These are phyloP conservation scores for Aspergillus sp. DNA, from an alignment of 2,329 filamentous ascomycete genomes.

Conservation along the genomic window DNA sequence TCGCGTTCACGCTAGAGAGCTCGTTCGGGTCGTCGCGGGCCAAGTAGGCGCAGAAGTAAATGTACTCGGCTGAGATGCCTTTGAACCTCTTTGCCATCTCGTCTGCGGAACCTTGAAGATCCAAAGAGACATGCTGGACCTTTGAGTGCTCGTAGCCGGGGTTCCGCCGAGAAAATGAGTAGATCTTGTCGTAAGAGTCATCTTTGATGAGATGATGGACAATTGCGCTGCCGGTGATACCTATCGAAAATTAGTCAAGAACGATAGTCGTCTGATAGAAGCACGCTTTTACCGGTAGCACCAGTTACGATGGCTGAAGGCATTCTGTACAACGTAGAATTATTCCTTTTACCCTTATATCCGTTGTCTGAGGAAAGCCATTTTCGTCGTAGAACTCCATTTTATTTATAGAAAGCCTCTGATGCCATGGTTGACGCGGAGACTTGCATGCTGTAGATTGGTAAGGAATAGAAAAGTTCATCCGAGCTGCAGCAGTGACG, in stretches of 20 bases:
- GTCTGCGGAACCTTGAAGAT: slow-evolving; percentile 35
- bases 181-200: slow-evolving; percentile 37
- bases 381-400: no score
- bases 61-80: slow-evolving; percentile 38
- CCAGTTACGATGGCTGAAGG: slow-evolving; percentile 31
- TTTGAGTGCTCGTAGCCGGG: slow-evolving; percentile 37
- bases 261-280: no score
- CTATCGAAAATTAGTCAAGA: slow-evolving; percentile 15
- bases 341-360: no score
- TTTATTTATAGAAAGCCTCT: no score
- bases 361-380: no score
- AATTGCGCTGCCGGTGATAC: slow-evolving; percentile 43
- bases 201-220: slow-evolving; percentile 39
- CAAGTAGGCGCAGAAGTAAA: slow-evolving; percentile 48
- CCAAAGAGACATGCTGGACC: slow-evolving; percentile 40
- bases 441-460: no score
- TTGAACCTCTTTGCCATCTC: slow-evolving; percentile 40
- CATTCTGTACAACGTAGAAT: slow-evolving; percentile 14
- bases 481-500: no score
- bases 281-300: slow-evolving; percentile 24
- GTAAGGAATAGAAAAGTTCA: no score
- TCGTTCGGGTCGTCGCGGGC: slow-evolving; percentile 38
- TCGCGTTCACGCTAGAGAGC: slow-evolving; percentile 37
- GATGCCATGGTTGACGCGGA: no score
- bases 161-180: slow-evolving; percentile 43